Evolutionary conservation across 495 filamentous ascomycete species (phyloP).

Genomic region (Neurospora sp.): DNA sequence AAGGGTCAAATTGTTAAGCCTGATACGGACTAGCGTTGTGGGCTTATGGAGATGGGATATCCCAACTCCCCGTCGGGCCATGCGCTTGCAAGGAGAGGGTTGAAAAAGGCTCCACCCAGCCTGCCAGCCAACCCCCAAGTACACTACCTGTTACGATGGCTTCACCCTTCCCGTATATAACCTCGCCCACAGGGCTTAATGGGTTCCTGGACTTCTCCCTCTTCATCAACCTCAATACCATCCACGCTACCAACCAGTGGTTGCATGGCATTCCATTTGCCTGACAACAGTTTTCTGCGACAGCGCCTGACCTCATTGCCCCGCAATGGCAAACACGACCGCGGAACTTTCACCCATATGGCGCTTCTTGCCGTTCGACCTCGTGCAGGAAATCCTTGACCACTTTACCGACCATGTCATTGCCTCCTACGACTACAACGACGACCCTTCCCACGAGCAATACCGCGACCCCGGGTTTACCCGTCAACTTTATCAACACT

Average conservation of each 20-base stretch:
- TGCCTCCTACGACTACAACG: neutral
- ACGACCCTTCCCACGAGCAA: no score
- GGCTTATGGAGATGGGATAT: neutral
- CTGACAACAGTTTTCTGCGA: no score
- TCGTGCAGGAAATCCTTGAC: neutral
- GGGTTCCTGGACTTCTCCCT: no score
- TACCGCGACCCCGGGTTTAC: neutral
- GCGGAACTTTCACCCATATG: neutral
- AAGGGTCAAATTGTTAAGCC: neutral
- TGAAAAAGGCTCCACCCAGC: no score
- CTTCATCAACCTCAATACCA: no score
- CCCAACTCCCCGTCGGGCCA: neutral
- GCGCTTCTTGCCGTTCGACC: neutral
- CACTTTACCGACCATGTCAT: neutral
- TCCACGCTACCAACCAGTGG: no score
- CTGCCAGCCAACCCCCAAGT: no score
- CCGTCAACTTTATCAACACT: neutral
- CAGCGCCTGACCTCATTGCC: neutral
- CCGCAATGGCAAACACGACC: neutral
- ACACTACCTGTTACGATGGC: no score
- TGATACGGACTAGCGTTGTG: neutral
- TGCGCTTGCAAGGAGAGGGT: neutral
- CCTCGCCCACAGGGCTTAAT: no score
- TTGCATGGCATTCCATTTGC: no score
- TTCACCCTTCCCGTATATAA: no score